phyloP scores from a whole-genome alignment of 176 grass and related monocot genomes.

The Typha latifolia region DNA sequence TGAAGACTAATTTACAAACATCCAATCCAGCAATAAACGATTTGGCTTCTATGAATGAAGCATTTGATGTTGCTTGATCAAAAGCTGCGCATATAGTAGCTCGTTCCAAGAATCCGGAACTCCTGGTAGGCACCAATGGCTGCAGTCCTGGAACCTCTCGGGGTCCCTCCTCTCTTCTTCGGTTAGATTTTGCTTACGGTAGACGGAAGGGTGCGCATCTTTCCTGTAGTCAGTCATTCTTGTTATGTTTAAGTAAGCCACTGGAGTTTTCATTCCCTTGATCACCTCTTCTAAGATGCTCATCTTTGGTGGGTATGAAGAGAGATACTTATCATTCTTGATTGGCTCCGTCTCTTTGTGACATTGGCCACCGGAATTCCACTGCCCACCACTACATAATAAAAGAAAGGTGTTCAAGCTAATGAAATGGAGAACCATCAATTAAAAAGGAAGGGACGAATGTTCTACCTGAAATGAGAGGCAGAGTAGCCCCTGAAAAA shows the following conservation, averaged over 20 bases:
- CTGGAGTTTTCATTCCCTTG: constrained; percentile 68
- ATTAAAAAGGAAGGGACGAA: neutral
- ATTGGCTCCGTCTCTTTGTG: constrained; percentile 75
- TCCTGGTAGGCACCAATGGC: constrained; percentile 88
- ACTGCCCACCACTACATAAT: constrained; percentile 73
- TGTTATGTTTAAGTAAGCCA: constrained; percentile 78
- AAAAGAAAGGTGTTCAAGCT: constrained; percentile 2
- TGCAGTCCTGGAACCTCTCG: constrained; percentile 68
- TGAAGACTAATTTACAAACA: neutral
- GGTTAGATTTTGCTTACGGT: constrained; percentile 42
- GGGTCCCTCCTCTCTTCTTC: constrained; percentile 52
- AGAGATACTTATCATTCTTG: constrained; percentile 61
- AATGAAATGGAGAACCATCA: neutral
- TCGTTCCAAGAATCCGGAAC: constrained; percentile 86
- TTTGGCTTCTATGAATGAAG: constrained; percentile 34
- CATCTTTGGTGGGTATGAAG: constrained; percentile 60
- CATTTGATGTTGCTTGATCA: constrained; percentile 56
- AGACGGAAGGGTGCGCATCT: constrained; percentile 82
- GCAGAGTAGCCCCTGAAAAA: constrained; percentile 89
- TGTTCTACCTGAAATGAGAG: constrained; percentile 74
- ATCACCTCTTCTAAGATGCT: constrained; percentile 55
- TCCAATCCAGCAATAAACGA: neutral
- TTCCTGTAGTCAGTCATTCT: constrained; percentile 93
- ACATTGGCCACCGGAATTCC: constrained; percentile 92
- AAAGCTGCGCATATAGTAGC: constrained; percentile 53